Conservation (phyloP, 257 asterid species). For the Osmanthus fragrans region DNA sequence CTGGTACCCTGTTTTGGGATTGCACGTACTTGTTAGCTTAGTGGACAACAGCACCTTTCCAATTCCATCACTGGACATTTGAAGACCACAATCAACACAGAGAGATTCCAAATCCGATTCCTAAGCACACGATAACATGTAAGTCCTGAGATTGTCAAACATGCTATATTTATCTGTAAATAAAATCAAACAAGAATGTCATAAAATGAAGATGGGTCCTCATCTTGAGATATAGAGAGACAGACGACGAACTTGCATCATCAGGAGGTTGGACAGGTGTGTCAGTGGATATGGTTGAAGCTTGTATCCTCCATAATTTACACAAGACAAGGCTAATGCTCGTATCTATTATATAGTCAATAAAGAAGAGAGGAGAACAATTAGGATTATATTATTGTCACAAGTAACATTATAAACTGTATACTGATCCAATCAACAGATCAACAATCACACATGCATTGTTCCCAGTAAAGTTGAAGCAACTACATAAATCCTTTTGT, state of each 20-base stretch:
- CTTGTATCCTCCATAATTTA: conserved; percentile 83
- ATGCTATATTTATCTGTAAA: conserved; percentile 16
- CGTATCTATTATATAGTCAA: conserved; percentile 54
- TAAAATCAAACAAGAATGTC: conserved; percentile 6
- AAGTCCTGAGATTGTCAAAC: background rate
- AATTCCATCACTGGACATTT: conserved; percentile 49
- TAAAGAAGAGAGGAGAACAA: conserved; percentile 6
- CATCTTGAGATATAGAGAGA: conserved; percentile 4
- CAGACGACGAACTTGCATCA: conserved; percentile 59
- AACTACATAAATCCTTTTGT: background rate
- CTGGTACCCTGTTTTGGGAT: conserved; percentile 45
- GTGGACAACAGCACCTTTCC: conserved; percentile 56
- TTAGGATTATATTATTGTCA: conserved; percentile 14
- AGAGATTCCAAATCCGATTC: conserved; percentile 76
- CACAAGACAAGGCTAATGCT: conserved; percentile 61
- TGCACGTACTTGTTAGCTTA: conserved; percentile 53
- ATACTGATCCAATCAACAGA: conserved; percentile 5
- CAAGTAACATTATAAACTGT: conserved; percentile 21
- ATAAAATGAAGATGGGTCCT: conserved; percentile 5
- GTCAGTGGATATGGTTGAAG: conserved; percentile 79
- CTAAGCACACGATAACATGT: conserved; percentile 38
- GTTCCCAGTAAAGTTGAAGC: background rate
- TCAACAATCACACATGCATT: background rate
- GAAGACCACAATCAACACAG: conserved; percentile 65
- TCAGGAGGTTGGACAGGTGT: conserved; percentile 66